Base-by-base conservation (phyloP, 305 asterid genomes). In the Striga hermonthica region DNA sequence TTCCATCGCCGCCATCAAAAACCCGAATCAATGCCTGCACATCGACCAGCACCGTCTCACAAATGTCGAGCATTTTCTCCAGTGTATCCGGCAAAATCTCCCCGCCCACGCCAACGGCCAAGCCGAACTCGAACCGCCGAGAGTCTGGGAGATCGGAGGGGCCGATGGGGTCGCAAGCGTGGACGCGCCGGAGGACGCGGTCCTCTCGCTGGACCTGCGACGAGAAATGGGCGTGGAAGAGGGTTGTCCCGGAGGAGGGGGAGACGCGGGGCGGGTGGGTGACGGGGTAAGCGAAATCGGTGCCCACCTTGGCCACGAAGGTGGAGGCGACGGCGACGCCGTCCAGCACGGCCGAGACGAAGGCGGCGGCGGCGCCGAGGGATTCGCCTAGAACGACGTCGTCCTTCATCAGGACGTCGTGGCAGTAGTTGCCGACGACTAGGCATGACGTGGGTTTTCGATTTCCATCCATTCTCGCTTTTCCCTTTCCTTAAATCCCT, bases 81-180 rank as follows among this genome's bases (percentile, higher is more conserved):
- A 90, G 81, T 22, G 97, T 90, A 60, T 79, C 91, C 0, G 96
- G 96, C 35, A 75, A 53, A 34, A 92, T 87, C 62, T 92, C 98
- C 0, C 98, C 98, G 9, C 81, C 98, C 3, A 92, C 98, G 34
- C 96, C 98, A 1, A 88, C 95, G 3, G 96, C 97, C 72, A 92
- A 41, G 6, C 98, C 98, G 73, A 86, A 86, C 49, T 75, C 71
- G 80, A 83, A 92, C 14, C 74, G 73, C 44, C 61, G 74, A 44
- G 83, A 58, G 12, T 66, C 56, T 8, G 96, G 91, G 36, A 89
- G 87, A 73, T 89, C 91, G 55, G 80, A 62, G 5, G 91, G 84
- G 34, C 13, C 2, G 55, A 92, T 86, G 60, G 91, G 83, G 8
- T 81, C 85, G 71, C 97, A 89, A 6, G 84, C 75, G 45, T 45